Percentiles rank a stretch among this genome's conserved stretches.
phyloP scores from a whole-genome alignment of 1,284 basidiomycete genomes.

The Lignosus rhinocerotis region DNA sequence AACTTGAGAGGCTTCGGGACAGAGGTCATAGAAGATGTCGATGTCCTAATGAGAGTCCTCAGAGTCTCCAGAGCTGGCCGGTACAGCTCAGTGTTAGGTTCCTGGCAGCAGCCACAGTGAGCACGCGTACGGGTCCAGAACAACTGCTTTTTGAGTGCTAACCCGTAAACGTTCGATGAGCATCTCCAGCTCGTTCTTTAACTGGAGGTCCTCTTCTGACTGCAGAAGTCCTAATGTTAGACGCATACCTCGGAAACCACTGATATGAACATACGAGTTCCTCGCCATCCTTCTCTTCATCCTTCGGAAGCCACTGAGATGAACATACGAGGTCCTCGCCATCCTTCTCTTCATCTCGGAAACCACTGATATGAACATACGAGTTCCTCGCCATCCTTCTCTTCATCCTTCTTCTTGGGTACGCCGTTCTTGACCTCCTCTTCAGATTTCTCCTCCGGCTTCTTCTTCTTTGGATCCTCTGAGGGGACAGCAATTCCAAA shows the following conservation, averaged over 20 bases:
- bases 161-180: constrained; percentile 93
- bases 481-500: constrained; percentile 61
- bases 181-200: constrained; percentile 97
- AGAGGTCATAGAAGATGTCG: constrained; percentile 99
- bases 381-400: constrained; percentile 36
- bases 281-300: constrained; percentile 78
- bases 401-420: constrained; percentile 49
- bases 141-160: constrained; percentile 13
- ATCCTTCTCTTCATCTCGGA: too few relatives aligned
- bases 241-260: background rate
- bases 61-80: constrained; percentile 92
- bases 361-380: too few relatives aligned
- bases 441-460: constrained; percentile 46
- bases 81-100: constrained; percentile 84
- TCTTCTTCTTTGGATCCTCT: constrained; percentile 75
- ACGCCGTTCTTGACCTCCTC: constrained; percentile 31
- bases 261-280: constrained; percentile 68
- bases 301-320: too few relatives aligned
- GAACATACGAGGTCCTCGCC: too few relatives aligned
- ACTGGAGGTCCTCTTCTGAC: constrained; percentile 95
- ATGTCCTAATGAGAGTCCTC: constrained; percentile 92
- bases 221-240: constrained; percentile 32
- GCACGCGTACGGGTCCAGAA: constrained; percentile 9
- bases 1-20: constrained; percentile 99
- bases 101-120: constrained; percentile 49